Conservation (phyloP, 495 filamentous ascomycete species). For the Podospora comata region DNA sequence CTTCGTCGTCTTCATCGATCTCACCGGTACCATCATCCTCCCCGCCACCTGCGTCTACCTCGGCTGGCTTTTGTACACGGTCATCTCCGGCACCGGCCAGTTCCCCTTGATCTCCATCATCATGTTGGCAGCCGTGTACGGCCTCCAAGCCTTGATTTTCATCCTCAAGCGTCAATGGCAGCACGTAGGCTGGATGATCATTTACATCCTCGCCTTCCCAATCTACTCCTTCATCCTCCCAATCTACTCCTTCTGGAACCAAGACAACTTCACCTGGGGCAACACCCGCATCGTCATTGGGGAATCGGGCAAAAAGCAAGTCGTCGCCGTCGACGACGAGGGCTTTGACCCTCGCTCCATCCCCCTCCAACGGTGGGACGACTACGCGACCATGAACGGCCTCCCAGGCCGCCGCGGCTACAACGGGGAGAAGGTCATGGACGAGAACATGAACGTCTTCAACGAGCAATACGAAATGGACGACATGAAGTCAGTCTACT, state of each 20-base stretch:
- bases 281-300: slow-evolving; percentile 96
- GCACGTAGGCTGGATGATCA: slow-evolving; percentile 98
- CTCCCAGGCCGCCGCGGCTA: slow-evolving; percentile 85
- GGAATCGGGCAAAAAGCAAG: slow-evolving; percentile 83
- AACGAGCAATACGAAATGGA: slow-evolving; percentile 88
- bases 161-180: slow-evolving; percentile 96
- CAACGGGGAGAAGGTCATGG: slow-evolving; percentile 61
- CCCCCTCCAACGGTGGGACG: slow-evolving; percentile 94
- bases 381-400: slow-evolving; percentile 87
- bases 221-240: slow-evolving; percentile 91
- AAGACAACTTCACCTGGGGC: slow-evolving; percentile 98
- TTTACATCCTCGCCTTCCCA: slow-evolving; percentile 90
- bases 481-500: slow-evolving; percentile 95
- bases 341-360: slow-evolving; percentile 87
- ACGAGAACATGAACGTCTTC: slow-evolving; percentile 51
- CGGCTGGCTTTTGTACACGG: slow-evolving; percentile 79
- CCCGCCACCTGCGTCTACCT: slow-evolving; percentile 89
- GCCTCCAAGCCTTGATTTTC: slow-evolving; percentile 93
- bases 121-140: slow-evolving; percentile 88
- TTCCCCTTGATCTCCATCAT: slow-evolving; percentile 84
- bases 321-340: slow-evolving; percentile 84
- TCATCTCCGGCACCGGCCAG: slow-evolving; percentile 66
- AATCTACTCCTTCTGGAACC: slow-evolving; percentile 98
- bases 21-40: slow-evolving; percentile 89
- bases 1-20: slow-evolving; percentile 93